These are phyloP conservation scores for Aspergillus sp. DNA, from an alignment of 2,329 filamentous ascomycete species.

Conservation along the genomic window DNA sequence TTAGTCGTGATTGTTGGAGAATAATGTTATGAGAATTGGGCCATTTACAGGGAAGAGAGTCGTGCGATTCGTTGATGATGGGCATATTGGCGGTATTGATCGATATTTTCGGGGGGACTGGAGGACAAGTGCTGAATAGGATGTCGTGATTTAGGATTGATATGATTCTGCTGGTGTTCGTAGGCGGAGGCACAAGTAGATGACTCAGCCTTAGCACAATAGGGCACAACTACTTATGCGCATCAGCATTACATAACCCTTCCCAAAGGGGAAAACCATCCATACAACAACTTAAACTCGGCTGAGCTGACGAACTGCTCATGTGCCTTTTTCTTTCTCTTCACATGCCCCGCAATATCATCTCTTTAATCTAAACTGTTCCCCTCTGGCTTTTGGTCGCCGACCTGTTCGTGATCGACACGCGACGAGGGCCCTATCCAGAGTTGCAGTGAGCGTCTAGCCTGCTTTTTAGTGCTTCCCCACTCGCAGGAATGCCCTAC, in stretches of 20 bases:
- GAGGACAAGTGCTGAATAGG: too few species aligned
- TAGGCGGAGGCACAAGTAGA: neutral
- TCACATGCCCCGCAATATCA: too few species aligned
- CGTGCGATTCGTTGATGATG: constrained; percentile 67
- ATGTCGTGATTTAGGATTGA: neutral
- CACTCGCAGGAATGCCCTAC: neutral
- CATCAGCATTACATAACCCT: neutral
- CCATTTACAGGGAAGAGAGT: constrained; percentile 75
- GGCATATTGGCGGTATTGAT: constrained; percentile 52
- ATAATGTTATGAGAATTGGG: constrained; percentile 7
- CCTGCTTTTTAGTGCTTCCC: neutral
- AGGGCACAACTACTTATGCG: neutral
- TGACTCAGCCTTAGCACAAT: neutral
- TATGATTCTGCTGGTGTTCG: neutral
- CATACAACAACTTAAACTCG: too few species aligned
- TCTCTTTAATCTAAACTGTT: too few species aligned
- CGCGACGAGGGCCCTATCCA: neutral
- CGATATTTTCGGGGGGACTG: neutral
- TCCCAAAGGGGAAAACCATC: neutral
- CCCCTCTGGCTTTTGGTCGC: neutral
- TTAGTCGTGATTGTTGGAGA: constrained; percentile 9
- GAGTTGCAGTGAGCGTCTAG: too few species aligned
- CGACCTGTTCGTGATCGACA: neutral
- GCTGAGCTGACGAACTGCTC: too few species aligned
- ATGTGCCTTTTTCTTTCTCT: too few species aligned